Percentiles rank a stretch among this genome's conserved stretches.
Evolutionary conservation across 1,139 yeast genomes (phyloP).

Genomic region (Candida buenavistaensis): DNA sequence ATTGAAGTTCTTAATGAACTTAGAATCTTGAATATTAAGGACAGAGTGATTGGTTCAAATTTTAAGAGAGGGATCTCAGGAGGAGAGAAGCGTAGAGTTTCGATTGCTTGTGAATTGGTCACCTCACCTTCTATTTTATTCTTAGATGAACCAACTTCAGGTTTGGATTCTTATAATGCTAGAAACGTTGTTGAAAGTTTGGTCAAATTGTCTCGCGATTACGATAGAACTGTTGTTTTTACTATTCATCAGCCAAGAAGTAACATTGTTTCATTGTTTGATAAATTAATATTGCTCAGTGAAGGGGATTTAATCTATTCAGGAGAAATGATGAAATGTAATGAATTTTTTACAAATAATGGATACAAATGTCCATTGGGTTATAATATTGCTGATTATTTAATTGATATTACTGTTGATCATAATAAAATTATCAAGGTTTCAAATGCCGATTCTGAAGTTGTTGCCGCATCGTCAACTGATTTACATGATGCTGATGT

Average conservation of each 20-base stretch:
- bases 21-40: slow-evolving; percentile 79
- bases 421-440: slow-evolving; percentile 37
- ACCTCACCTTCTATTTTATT: slow-evolving; percentile 81
- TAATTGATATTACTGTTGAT: slow-evolving; percentile 85
- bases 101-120: slow-evolving; percentile 86
- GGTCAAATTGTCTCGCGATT: slow-evolving; percentile 75
- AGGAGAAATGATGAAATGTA: slow-evolving; percentile 72
- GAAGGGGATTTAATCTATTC: slow-evolving; percentile 86
- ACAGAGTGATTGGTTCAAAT: slow-evolving; percentile 84
- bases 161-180: slow-evolving; percentile 91
- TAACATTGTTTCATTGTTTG: slow-evolving; percentile 88
- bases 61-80: slow-evolving; percentile 93
- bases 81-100: slow-evolving; percentile 86
- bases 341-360: slow-evolving; percentile 69
- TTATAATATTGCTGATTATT: slow-evolving; percentile 88
- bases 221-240: slow-evolving; percentile 82
- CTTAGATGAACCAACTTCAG: slow-evolving; percentile 92
- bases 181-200: slow-evolving; percentile 85
- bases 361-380: slow-evolving; percentile 88
- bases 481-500: slow-evolving; percentile 30
- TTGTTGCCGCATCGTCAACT: slow-evolving; percentile 17
- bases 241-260: slow-evolving; percentile 99
- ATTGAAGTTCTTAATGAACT: slow-evolving; percentile 82
- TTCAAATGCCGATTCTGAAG: slow-evolving; percentile 22
- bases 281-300: slow-evolving; percentile 74